Base-by-base conservation (phyloP, 2,329 filamentous ascomycete genomes). In the Penicillium sp. region DNA sequence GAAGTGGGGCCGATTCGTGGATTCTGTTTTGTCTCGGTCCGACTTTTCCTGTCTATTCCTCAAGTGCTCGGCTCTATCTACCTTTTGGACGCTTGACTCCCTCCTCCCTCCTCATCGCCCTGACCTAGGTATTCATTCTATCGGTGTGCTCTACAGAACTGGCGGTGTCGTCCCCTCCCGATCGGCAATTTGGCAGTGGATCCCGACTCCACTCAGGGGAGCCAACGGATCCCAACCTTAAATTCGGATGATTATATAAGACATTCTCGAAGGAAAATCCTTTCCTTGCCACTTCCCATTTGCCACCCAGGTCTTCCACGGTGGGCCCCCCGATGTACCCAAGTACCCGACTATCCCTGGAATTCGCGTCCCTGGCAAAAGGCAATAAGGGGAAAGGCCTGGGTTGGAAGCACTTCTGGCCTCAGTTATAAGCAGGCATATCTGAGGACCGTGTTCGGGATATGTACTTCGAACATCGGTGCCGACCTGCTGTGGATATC, bases 381-480 rank as follows among this genome's bases (percentile, higher is more conserved):
- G 18, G 9, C 18, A 57, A 58, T 48, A 51, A 58, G 45, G 53
- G 28, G 33, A 51, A 30, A 13, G 13, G 36, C 40, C 18, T 18
- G n/a, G 22, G 11, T 28, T 46, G 36, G 25, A 50, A 30, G 53
- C 33, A 54, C 39, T 13, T n/a, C 8, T 44, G 16, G 31, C 42
- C 27, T n/a, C 16, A 33, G 18, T 11, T 10, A 6, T 22, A 30
- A 11, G 1, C 5, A 11, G 28, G 11, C 28, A 20, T 38, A 20
- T 38, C 35, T 38, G 35, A 8, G 35, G 4, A 6, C 7, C 9
- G 9, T 20, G 10, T 20, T 6, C 35, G 35, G 35, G 35, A 20
- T 2, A 20, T 20, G 10, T 11, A 18, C 18, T 22, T 20, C 20
- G 9, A 18, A 18, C 18, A 38, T 38, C 35, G 9, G 10, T 38